Evolutionary conservation across 2,329 filamentous ascomycete species (phyloP).

Genomic region (Sporothrix pseudoabietina): DNA sequence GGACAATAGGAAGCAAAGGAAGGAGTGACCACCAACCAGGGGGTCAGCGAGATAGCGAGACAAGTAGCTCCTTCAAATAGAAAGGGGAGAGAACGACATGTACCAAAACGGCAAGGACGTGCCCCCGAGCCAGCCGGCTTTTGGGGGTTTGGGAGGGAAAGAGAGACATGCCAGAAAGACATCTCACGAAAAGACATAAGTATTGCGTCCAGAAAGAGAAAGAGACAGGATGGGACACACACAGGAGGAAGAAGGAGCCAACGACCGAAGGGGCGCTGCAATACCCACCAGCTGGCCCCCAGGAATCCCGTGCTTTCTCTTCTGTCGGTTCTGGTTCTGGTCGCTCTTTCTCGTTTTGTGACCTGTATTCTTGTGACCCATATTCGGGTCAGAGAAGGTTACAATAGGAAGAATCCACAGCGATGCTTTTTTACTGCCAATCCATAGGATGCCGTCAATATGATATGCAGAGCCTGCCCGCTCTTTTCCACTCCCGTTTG

Average conservation of each 20-base stretch:
- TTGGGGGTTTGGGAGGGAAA: neutral
- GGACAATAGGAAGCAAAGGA: neutral
- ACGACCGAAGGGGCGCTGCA: neutral
- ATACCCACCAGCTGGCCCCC: constrained; percentile 17
- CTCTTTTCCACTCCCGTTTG: neutral
- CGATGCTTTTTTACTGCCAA: neutral
- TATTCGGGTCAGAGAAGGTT: neutral
- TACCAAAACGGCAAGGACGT: neutral
- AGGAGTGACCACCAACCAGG: neutral
- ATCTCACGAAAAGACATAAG: neutral
- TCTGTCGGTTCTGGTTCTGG: neutral
- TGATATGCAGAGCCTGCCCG: constrained; percentile 7
- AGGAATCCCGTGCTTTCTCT: neutral
- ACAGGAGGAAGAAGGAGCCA: neutral
- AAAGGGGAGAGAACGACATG: neutral
- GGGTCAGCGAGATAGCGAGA: neutral
- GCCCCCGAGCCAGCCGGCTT: neutral
- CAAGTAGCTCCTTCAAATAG: neutral
- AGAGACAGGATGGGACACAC: neutral
- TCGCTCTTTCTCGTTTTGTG: neutral
- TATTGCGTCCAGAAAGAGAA: neutral
- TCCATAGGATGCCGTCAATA: neutral
- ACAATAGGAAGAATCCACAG: neutral
- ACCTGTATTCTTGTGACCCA: neutral
- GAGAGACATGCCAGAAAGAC: neutral